These are phyloP conservation scores for Dioscorea zingiberensis DNA, from an alignment of 106 monocot genomes.

Conservation along the genomic window DNA sequence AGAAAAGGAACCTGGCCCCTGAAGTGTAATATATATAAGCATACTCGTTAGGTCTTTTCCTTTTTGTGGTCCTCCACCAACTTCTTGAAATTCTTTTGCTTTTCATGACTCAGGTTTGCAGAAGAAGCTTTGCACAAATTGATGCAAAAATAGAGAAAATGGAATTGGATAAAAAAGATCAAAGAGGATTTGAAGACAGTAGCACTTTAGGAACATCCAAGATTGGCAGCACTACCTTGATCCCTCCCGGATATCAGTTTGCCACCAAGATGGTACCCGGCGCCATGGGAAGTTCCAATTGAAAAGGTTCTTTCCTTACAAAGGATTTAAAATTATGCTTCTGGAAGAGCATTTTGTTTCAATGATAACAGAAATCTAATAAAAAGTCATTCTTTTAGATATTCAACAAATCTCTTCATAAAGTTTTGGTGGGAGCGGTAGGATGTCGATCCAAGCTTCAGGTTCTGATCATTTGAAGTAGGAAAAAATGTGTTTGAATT, in stretches of 20 bases:
- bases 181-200: slow-evolving; percentile 90
- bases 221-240: slow-evolving; percentile 91
- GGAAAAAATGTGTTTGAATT: too few relatives aligned
- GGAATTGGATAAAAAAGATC: slow-evolving; percentile 54
- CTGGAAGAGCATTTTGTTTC: too few relatives aligned
- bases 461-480: slow-evolving; percentile 28
- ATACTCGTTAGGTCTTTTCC: neutral
- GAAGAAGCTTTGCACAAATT: slow-evolving; percentile 55
- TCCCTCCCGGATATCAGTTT: slow-evolving; percentile 83
- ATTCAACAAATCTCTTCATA: slow-evolving; percentile 50
- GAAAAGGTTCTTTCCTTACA: slow-evolving; percentile 52
- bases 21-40: slow-evolving; percentile 52
- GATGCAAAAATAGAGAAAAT: slow-evolving; percentile 72
- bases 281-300: slow-evolving; percentile 92
- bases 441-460: slow-evolving; percentile 41
- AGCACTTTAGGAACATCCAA: slow-evolving; percentile 86
- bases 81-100: neutral
- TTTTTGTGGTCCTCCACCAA: neutral
- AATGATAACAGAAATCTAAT: too few relatives aligned
- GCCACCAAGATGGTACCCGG: slow-evolving; percentile 95
- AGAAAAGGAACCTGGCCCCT: slow-evolving; percentile 58
- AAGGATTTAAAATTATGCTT: too few relatives aligned
- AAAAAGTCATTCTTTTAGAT: slow-evolving; percentile 22
- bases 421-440: slow-evolving; percentile 60
- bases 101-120: slow-evolving; percentile 43